These are phyloP conservation scores for Metschnikowia sp. DNA, from an alignment of 805 yeast species.

Conservation along the genomic window DNA sequence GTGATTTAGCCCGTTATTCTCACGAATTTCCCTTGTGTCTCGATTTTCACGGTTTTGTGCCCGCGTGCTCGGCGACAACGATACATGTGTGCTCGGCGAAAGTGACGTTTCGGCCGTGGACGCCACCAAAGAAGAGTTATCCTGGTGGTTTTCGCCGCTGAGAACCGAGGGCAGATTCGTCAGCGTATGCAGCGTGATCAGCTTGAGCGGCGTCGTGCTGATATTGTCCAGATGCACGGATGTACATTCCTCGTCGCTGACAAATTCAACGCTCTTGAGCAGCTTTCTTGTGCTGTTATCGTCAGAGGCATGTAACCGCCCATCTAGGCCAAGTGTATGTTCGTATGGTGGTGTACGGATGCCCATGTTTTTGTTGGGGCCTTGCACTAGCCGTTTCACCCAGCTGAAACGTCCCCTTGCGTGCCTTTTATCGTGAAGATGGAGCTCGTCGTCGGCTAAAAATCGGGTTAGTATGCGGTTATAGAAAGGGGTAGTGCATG, in stretches of 20 bases:
- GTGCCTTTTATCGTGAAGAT: conserved; percentile 25
- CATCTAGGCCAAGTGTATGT: background rate
- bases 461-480: no score
- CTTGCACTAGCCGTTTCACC: conserved; percentile 41
- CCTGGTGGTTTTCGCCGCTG: conserved; percentile 28
- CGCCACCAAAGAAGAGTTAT: conserved; percentile 32
- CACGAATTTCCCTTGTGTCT: conserved; percentile 16
- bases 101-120: conserved; percentile 51
- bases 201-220: conserved; percentile 48
- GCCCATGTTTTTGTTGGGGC: conserved; percentile 22
- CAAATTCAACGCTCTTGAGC: conserved; percentile 11
- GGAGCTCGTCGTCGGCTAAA: conserved; percentile 8
- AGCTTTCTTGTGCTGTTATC: conserved; percentile 1
- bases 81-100: conserved; percentile 37
- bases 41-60: conserved; percentile 12
- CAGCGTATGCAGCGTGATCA: conserved; percentile 40
- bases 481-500: no score
- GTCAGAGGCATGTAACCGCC: conserved; percentile 1
- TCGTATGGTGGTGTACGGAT: conserved; percentile 12
- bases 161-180: conserved; percentile 39
- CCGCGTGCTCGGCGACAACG: conserved; percentile 13
- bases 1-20: no score
- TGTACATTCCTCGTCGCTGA: conserved; percentile 14
- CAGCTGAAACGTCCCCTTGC: conserved; percentile 34
- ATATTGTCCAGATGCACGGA: conserved; percentile 26